These are phyloP conservation scores for Kalmusia sp. DNA, from an alignment of 2,329 filamentous ascomycete genomes.

Conservation along the genomic window DNA sequence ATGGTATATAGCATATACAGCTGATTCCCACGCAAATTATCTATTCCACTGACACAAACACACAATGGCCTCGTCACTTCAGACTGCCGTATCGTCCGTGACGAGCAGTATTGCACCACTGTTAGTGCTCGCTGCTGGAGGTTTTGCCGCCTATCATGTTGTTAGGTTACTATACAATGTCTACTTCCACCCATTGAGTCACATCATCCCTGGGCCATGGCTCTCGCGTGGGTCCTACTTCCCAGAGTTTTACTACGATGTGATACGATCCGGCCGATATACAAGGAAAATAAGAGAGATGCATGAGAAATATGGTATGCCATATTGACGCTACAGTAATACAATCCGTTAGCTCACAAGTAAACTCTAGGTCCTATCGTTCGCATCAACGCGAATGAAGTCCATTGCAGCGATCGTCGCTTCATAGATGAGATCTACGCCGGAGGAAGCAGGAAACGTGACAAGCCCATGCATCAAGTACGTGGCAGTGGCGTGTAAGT, in stretches of 20 bases:
- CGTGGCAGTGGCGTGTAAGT: not conserved
- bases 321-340: too few species aligned
- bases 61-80: too few species aligned
- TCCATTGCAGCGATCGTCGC: conserved; percentile 22
- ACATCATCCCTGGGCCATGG: not conserved
- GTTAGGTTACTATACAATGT: not conserved
- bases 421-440: conserved; percentile 30
- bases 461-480: conserved; percentile 6
- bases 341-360: too few species aligned
- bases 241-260: not conserved
- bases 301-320: not conserved
- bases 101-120: too few species aligned
- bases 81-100: too few species aligned
- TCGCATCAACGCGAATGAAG: conserved; percentile 25
- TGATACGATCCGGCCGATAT: not conserved
- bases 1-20: too few species aligned
- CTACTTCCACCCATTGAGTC: not conserved
- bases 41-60: too few species aligned
- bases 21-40: too few species aligned
- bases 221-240: not conserved
- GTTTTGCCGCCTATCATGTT: too few species aligned
- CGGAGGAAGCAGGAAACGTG: not conserved
- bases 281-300: not conserved
- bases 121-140: too few species aligned
- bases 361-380: conserved; percentile 17